Evolutionary conservation across 169 alveolate species (phyloP), one percentile per base, ranked within the genome.

Genomic region (Eimeria brunetti): DNA sequence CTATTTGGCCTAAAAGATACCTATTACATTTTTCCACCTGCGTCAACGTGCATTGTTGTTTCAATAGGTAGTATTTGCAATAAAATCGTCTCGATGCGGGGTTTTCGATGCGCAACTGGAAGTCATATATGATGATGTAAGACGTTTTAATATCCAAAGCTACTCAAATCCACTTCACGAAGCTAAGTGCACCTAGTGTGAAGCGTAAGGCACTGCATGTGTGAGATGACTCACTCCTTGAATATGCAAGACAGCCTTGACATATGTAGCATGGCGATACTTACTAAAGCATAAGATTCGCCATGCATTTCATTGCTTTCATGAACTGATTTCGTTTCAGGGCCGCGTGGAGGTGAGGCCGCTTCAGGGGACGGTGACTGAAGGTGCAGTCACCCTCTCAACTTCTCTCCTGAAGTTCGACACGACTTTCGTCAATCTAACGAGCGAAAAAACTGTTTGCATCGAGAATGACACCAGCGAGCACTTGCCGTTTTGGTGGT

Each of bases 401-500:
- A n/a, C 93, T 36, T 36, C 89, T 60, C 6, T 11, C 75, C 60
- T 93, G n/a, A 67, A 93, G 80, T 81, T 93, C 78, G 93, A 81
- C 51, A 84, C 81, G 49, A 93, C 96, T 6, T 93, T 88, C 14
- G 96, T 93, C 71, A 76, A 83, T 33, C 53, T 93, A 81, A 67
- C 56, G 4, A 5, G 84, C 76, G 96, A 93, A 51, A 64, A 69
- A 24, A 83, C 80, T 18, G 38, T 93, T 44, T 83, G 83, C 93
- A 64, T 93, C 22, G 88, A 93, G 33, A 93, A 93, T 76, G 49
- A 93, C 67, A 41, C 96, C 41, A 81, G 36, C 71, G 78, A 93
- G 53, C 96, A 93, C 67, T 91, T 93, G 64, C 81, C 88, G 8
- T 93, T 93, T 53, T 51, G 58, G 69, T 93, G 96, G 96, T 44